Percentiles rank a stretch among this genome's conserved stretches.
Evolutionary conservation across 805 yeast genomes (phyloP).

Genomic region (Schizosaccharomyces pombe): DNA sequence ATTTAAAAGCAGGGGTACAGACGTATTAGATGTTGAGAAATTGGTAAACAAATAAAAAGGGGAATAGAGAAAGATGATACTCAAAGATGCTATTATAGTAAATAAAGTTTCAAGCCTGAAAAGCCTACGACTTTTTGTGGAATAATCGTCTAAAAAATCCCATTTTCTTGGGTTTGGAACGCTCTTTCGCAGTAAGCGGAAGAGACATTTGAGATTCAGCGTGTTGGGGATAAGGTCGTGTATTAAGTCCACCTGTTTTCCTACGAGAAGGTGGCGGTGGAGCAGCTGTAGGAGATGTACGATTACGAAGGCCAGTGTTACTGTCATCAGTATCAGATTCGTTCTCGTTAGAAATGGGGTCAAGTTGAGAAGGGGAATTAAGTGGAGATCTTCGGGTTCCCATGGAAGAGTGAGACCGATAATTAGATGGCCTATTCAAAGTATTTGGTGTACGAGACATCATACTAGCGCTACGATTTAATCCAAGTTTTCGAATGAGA

Average conservation of each 20-base stretch:
- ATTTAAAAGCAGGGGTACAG: no score
- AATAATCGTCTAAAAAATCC: not conserved
- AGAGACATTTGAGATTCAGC: not conserved
- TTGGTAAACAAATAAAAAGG: no score
- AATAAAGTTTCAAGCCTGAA: not conserved
- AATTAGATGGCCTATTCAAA: not conserved
- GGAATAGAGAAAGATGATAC: no score
- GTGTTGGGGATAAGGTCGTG: not conserved
- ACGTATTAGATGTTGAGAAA: no score
- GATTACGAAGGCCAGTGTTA: not conserved
- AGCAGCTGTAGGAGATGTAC: not conserved
- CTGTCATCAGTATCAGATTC: not conserved
- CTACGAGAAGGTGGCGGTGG: not conserved
- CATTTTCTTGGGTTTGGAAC: not conserved
- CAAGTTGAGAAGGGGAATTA: not conserved
- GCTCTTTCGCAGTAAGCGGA: not conserved
- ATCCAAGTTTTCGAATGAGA: conserved; percentile 38
- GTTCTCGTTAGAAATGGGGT: not conserved
- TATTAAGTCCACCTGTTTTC: not conserved
- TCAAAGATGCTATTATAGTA: not conserved
- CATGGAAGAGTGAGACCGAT: not conserved
- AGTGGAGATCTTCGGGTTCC: not conserved
- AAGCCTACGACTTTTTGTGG: not conserved
- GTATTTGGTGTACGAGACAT: not conserved
- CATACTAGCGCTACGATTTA: not conserved